Conservation (phyloP, 495 filamentous ascomycete species). For the Penicilliopsis zonata region DNA sequence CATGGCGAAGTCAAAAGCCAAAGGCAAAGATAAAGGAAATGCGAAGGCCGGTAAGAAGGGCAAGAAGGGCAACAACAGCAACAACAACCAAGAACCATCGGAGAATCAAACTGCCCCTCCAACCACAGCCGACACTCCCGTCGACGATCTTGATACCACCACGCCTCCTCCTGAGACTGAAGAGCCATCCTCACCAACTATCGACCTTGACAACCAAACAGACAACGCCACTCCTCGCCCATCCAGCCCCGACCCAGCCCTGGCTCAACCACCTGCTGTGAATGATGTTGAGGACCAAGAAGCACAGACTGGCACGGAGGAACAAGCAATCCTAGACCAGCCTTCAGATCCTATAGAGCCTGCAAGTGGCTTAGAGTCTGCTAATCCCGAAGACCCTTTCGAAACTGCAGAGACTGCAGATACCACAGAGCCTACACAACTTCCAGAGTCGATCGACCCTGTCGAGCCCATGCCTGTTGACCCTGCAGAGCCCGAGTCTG, state of each 20-base stretch:
- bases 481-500: no score
- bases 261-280: slow-evolving; percentile 9
- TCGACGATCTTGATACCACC: no score
- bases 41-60: slow-evolving; percentile 21
- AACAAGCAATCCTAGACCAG: no score
- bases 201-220: slow-evolving; percentile 8
- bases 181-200: slow-evolving; percentile 8
- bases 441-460: no score
- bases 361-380: no score
- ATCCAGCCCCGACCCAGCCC: slow-evolving; percentile 7
- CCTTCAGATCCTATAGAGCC: no score
- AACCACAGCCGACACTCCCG: slow-evolving; percentile 11
- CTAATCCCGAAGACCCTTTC: no score
- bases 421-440: no score
- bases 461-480: no score
- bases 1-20: slow-evolving; percentile 26
- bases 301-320: slow-evolving; percentile 5
- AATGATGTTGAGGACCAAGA: slow-evolving; percentile 9
- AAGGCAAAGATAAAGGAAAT: slow-evolving; percentile 19
- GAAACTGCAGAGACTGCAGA: no score
- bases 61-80: slow-evolving; percentile 27
- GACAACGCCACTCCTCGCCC: slow-evolving; percentile 6
- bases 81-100: slow-evolving; percentile 21
- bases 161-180: slow-evolving; percentile 11
- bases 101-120: slow-evolving; percentile 23